phyloP scores from a whole-genome alignment of 1,139 yeast species.

The Yamadazyma spencermartinsiae region DNA sequence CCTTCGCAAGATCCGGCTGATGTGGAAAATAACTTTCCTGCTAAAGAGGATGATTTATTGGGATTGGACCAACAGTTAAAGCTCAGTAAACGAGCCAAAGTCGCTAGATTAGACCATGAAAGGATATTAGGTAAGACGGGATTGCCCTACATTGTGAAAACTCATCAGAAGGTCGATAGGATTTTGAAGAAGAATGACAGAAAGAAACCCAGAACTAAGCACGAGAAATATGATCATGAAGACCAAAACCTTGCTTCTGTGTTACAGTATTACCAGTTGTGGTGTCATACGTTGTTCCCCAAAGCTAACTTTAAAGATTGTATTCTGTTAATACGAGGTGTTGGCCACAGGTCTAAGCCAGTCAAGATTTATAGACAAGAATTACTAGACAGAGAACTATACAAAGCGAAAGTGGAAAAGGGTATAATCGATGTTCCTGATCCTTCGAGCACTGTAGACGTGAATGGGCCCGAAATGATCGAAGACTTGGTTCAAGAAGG shows the following conservation, averaged over 20 bases:
- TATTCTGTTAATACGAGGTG: constrained; percentile 33
- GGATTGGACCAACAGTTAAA: constrained; percentile 45
- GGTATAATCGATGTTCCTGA: constrained; percentile 29
- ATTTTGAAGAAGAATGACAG: constrained; percentile 31
- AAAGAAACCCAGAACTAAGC: constrained; percentile 12
- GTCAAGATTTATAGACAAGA: constrained; percentile 38
- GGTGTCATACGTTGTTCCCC: constrained; percentile 84
- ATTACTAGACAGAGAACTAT: constrained; percentile 35
- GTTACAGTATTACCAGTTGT: constrained; percentile 70
- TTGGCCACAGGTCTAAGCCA: constrained; percentile 34
- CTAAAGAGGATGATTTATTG: constrained; percentile 36
- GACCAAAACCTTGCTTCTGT: constrained; percentile 44
- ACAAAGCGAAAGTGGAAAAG: constrained; percentile 30
- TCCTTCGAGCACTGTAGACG: not conserved
- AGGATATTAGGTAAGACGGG: constrained; percentile 50
- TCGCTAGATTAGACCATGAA: constrained; percentile 50
- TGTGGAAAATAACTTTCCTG: too few relatives aligned
- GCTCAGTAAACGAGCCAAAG: constrained; percentile 30
- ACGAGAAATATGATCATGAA: constrained; percentile 38
- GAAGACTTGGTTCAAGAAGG: not conserved
- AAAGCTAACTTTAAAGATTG: constrained; percentile 74
- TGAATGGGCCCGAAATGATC: not conserved
- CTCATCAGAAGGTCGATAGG: constrained; percentile 34
- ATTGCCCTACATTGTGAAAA: constrained; percentile 44
- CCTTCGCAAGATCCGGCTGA: too few relatives aligned